A percentile compares a stretch with the other conserved stretches of the same genome.
These are phyloP conservation scores for Eragrostis tef DNA, from an alignment of 202 grass and related monocot species.

Conservation along the genomic window DNA sequence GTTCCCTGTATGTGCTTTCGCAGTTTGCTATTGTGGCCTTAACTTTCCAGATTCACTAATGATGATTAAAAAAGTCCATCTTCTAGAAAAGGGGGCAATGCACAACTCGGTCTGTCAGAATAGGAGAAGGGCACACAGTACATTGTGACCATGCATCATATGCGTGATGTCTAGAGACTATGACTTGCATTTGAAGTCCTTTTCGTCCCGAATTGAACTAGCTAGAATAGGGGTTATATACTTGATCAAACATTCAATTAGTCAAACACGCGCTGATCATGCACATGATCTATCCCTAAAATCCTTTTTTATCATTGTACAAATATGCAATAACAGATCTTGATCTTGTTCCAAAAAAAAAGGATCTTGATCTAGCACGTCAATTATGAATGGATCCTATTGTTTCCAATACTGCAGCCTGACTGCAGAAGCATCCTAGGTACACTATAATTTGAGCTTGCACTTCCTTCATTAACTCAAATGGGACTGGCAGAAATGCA, in stretches of 20 bases:
- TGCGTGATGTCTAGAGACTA: too few relatives aligned
- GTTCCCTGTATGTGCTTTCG: background rate
- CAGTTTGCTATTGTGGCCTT: background rate
- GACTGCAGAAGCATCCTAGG: background rate
- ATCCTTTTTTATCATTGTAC: too few relatives aligned
- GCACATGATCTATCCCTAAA: too few relatives aligned
- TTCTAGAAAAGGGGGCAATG: slow-evolving; percentile 17
- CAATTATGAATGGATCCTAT: background rate
- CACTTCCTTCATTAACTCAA: too few relatives aligned
- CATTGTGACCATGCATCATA: background rate
- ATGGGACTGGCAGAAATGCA: background rate
- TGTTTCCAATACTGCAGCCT: background rate
- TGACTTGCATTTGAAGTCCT: too few relatives aligned
- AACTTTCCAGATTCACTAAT: background rate
- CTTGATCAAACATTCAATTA: background rate
- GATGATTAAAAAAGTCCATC: background rate
- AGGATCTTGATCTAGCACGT: too few relatives aligned
- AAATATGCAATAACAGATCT: too few relatives aligned
- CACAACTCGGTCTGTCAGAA: background rate
- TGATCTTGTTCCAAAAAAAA: too few relatives aligned
- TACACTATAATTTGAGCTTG: background rate
- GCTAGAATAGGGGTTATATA: background rate
- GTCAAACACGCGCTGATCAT: background rate
- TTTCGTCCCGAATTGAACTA: too few relatives aligned
- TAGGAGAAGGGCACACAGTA: background rate